Conservation (phyloP, 306 rosid genomes). For the Cyamopsis tetragonoloba region DNA sequence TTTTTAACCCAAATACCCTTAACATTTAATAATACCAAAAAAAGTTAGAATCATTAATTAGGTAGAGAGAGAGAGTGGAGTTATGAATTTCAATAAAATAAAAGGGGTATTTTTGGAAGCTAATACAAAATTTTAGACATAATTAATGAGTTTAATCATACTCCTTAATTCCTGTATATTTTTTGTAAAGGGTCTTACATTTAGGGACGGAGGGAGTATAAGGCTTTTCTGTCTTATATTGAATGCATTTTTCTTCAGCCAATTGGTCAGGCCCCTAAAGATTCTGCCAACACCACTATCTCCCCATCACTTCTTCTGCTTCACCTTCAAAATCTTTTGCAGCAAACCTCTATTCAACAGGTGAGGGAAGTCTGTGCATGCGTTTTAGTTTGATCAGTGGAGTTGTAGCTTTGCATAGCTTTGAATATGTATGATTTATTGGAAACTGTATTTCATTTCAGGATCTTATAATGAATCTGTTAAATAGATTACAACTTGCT, state of each 20-base stretch:
- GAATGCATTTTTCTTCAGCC: slow-evolving; percentile 43
- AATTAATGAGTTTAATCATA: no score
- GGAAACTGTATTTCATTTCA: slow-evolving; percentile 29
- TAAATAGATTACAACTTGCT: slow-evolving; percentile 56
- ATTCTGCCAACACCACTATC: slow-evolving; percentile 39
- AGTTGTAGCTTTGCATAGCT: background rate
- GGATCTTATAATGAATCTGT: slow-evolving; percentile 68
- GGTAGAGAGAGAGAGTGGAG: no score
- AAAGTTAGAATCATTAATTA: no score
- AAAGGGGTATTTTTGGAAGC: no score
- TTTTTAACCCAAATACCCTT: no score
- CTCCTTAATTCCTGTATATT: no score
- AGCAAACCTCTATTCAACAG: slow-evolving; percentile 82
- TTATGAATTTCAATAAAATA: no score
- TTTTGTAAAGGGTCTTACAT: no score
- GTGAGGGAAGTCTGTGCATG: slow-evolving; percentile 28
- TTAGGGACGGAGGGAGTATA: no score
- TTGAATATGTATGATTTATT: slow-evolving; percentile 7
- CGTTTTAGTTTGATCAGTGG: background rate
- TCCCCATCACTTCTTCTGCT: slow-evolving; percentile 57
- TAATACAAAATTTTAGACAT: no score
- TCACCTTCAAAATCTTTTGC: slow-evolving; percentile 75
- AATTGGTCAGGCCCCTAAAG: slow-evolving; percentile 45
- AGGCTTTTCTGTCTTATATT: background rate
- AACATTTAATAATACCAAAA: no score